Conservation (phyloP, 1,284 basidiomycete species). For the Puccinia triticina region DNA sequence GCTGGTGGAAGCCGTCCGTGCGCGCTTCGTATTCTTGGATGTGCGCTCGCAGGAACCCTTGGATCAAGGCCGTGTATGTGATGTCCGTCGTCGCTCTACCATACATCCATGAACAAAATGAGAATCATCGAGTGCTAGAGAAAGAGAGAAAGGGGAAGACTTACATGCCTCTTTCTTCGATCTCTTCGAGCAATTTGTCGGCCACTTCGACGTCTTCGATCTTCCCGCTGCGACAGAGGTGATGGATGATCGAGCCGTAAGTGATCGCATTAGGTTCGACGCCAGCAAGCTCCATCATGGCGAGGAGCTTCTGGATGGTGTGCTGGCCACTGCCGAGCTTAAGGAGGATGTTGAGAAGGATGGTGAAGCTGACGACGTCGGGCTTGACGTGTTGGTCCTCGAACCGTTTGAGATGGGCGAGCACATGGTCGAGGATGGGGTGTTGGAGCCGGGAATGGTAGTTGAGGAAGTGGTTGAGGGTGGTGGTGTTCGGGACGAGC, state of each 20-base stretch:
- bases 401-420: slow-evolving; percentile 34
- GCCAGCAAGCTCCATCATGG: slow-evolving; percentile 36
- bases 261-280: slow-evolving; percentile 40
- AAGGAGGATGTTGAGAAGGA: slow-evolving; percentile 40
- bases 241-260: slow-evolving; percentile 48
- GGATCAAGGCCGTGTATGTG: slow-evolving; percentile 47
- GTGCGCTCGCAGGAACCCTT: slow-evolving; percentile 39
- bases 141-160: neutral
- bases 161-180: slow-evolving; percentile 46
- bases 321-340: slow-evolving; percentile 23
- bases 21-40: slow-evolving; percentile 22
- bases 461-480: slow-evolving; percentile 45
- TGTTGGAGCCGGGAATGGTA: slow-evolving; percentile 20
- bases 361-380: slow-evolving; percentile 47
- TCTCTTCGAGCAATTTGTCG: slow-evolving; percentile 25
- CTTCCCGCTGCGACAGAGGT: slow-evolving; percentile 32
- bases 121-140: neutral
- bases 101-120: neutral
- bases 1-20: neutral
- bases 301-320: slow-evolving; percentile 8
- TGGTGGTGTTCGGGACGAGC: slow-evolving; percentile 20
- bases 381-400: slow-evolving; percentile 34
- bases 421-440: slow-evolving; percentile 1
- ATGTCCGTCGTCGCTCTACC: slow-evolving; percentile 40
- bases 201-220: slow-evolving; percentile 34